These are phyloP conservation scores for Hypomyces rosellus DNA, from an alignment of 2,329 filamentous ascomycete species.

Conservation along the genomic window DNA sequence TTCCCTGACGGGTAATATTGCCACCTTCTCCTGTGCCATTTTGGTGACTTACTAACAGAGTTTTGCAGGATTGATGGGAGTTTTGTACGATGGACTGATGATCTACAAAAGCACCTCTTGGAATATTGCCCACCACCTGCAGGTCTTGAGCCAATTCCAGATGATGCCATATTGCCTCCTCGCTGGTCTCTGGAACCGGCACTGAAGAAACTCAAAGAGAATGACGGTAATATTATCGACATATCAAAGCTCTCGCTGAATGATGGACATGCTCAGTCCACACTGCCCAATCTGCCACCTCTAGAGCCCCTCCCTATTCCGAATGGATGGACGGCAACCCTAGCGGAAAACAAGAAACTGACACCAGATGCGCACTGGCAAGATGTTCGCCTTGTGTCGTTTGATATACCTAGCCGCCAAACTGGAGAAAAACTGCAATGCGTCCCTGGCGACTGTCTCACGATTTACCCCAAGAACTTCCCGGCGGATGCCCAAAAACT, in stretches of 20 bases:
- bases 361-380: slow-evolving; percentile 82
- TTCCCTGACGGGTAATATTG: slow-evolving; percentile 77
- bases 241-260: background rate
- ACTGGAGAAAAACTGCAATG: slow-evolving; percentile 25
- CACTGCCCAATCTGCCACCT: slow-evolving; percentile 22
- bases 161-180: slow-evolving; percentile 67
- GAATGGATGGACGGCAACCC: slow-evolving; percentile 46
- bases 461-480: slow-evolving; percentile 84
- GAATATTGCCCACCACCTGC: slow-evolving; percentile 62
- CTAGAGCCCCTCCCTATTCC: slow-evolving; percentile 48
- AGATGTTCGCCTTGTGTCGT: slow-evolving; percentile 76
- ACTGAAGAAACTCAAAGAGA: slow-evolving; percentile 9
- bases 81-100: slow-evolving; percentile 70
- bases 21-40: too few relatives aligned
- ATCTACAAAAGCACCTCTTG: slow-evolving; percentile 60
- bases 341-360: slow-evolving; percentile 63
- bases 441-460: slow-evolving; percentile 72
- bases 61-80: slow-evolving; percentile 67
- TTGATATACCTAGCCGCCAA: slow-evolving; percentile 39
- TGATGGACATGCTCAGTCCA: slow-evolving; percentile 12
- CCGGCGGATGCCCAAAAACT: slow-evolving; percentile 71
- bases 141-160: slow-evolving; percentile 63
- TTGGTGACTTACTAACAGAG: background rate
- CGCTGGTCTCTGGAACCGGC: slow-evolving; percentile 46
- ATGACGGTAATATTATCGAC: slow-evolving; percentile 2